A percentile compares a stretch with the other conserved stretches of the same genome.
Evolutionary conservation across 2,329 filamentous ascomycete species (phyloP).

Genomic region (Scleromitrula shiraiana): DNA sequence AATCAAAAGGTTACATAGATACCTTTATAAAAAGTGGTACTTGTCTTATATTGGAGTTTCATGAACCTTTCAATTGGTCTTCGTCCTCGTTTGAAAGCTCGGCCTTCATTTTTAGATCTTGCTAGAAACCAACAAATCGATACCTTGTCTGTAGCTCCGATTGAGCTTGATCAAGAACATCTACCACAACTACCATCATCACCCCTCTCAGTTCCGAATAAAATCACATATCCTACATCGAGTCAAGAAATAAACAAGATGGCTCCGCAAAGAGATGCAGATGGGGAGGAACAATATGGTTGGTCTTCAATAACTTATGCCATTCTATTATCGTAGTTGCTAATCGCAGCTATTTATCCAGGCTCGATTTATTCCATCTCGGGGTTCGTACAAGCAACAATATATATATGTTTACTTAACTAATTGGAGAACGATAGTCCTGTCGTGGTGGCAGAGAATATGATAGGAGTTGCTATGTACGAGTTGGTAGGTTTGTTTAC

Average conservation of each 20-base stretch:
- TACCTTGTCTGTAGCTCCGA: constrained; percentile 28
- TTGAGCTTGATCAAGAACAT: constrained; percentile 29
- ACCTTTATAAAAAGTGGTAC: background rate
- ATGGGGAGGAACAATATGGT: constrained; percentile 50
- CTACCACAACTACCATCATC: constrained; percentile 36
- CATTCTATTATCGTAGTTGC: constrained; percentile 10
- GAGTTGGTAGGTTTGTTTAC: constrained; percentile 54
- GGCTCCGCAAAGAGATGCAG: constrained; percentile 34
- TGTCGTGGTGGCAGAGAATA: constrained; percentile 94
- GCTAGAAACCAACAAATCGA: constrained; percentile 43
- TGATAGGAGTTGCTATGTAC: constrained; percentile 99
- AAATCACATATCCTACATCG: constrained; percentile 12
- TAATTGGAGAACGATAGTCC: constrained; percentile 50
- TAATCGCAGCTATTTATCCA: constrained; percentile 28
- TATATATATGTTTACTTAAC: background rate
- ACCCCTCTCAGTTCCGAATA: constrained; percentile 26
- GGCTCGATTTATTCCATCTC: constrained; percentile 65
- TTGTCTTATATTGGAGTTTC: constrained; percentile 13
- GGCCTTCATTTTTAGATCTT: constrained; percentile 55
- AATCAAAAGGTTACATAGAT: too few relatives aligned
- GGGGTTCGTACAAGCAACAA: constrained; percentile 35
- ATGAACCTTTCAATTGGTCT: constrained; percentile 30
- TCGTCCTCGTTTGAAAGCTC: constrained; percentile 48
- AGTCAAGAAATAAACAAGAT: constrained; percentile 28
- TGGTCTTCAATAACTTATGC: constrained; percentile 21